Conservation (phyloP, 2,329 filamentous ascomycete genomes). For the Alternaria longipes region DNA sequence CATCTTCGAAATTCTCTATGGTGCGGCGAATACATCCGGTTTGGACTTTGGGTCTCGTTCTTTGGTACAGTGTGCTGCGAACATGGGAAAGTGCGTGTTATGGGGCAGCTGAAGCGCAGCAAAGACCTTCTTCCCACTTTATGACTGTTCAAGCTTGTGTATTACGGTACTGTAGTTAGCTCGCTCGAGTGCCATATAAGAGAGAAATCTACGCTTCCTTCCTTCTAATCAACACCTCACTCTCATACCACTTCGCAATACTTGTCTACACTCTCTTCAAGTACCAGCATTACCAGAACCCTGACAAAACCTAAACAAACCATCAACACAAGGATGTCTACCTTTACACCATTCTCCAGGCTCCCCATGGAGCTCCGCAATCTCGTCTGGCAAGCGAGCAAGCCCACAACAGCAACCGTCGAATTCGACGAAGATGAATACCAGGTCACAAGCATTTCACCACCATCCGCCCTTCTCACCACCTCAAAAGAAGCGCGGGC, state of each 20-base stretch:
- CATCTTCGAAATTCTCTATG: not conserved
- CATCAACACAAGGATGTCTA: conserved; percentile 3
- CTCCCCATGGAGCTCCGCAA: conserved; percentile 10
- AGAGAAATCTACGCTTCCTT: not conserved
- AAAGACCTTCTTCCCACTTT: not conserved
- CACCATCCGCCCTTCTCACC: conserved; percentile 15
- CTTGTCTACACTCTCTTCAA: not conserved
- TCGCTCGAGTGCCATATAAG: not conserved
- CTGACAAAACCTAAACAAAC: not conserved
- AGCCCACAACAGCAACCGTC: conserved; percentile 7
- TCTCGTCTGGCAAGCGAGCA: conserved; percentile 8
- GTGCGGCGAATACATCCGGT: not conserved
- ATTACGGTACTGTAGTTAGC: not conserved
- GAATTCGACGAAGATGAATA: conserved; percentile 15
- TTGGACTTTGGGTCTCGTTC: not conserved
- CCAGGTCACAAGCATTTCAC: conserved; percentile 15
- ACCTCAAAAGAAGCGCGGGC: conserved; percentile 17
- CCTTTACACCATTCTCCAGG: conserved; percentile 6
- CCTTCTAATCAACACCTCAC: not conserved
- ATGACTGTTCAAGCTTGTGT: not conserved
- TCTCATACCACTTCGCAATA: not conserved
- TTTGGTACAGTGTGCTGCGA: not conserved
- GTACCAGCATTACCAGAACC: not conserved
- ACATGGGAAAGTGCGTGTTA: not conserved
- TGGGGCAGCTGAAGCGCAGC: not conserved